Conservation (phyloP, 257 asterid genomes). For the Solanum ossicruentum region DNA sequence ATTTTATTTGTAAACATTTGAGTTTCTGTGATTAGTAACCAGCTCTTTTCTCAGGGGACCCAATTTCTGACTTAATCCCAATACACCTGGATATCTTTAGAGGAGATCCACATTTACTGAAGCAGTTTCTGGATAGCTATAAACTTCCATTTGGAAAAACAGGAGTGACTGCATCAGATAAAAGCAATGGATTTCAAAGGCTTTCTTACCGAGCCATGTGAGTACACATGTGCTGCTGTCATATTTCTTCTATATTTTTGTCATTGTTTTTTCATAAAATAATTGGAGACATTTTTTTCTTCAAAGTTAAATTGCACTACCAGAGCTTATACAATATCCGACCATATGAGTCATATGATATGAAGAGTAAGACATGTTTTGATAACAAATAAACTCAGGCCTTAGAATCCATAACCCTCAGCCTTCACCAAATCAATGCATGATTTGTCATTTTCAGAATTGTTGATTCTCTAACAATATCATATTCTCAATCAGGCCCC, state of each 20-base stretch:
- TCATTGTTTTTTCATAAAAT: background rate
- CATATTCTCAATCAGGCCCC: background rate
- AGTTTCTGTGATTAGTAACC: constrained; percentile 1
- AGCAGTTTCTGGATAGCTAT: constrained; percentile 63
- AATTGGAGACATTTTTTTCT: background rate
- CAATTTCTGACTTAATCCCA: constrained; percentile 75
- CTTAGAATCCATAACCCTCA: background rate
- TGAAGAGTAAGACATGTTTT: background rate
- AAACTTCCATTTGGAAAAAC: constrained; percentile 50
- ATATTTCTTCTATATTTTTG: background rate
- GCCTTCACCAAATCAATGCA: background rate
- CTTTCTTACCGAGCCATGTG: constrained; percentile 83
- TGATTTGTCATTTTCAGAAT: background rate
- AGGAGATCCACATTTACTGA: constrained; percentile 60
- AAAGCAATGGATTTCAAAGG: constrained; percentile 21
- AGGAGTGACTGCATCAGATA: constrained; percentile 11
- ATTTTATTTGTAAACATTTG: background rate
- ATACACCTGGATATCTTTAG: constrained; percentile 70
- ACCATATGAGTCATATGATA: background rate
- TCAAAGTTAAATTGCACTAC: background rate
- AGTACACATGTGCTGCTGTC: constrained; percentile 15
- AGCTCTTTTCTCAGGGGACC: constrained; percentile 52
- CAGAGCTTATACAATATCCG: background rate
- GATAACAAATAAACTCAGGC: background rate
- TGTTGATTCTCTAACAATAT: background rate